Conservation (phyloP, 495 filamentous ascomycete genomes). For the Barbatosphaeria neglecta region DNA sequence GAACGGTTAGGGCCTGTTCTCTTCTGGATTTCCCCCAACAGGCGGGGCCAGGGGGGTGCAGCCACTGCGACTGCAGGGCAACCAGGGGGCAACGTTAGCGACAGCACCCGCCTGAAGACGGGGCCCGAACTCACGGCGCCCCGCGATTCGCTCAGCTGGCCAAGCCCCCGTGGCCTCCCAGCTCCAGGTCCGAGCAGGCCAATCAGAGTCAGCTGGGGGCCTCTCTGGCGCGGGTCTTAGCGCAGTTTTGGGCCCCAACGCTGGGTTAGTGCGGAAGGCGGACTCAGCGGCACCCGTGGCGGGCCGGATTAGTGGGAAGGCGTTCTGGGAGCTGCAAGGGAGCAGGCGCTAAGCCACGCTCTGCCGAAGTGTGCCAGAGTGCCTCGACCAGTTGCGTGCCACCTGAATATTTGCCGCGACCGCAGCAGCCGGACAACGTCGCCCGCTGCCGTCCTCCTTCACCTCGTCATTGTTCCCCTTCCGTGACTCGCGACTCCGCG, state of each 20-base stretch:
- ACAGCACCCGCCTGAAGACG: no score
- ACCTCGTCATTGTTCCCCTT: background rate
- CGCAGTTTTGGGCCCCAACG: no score
- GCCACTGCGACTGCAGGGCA: no score
- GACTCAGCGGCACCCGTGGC: background rate
- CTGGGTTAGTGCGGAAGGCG: background rate
- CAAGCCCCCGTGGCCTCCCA: background rate
- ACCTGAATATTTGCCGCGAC: background rate
- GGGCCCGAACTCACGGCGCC: no score
- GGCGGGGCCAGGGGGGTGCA: no score
- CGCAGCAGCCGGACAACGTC: no score
- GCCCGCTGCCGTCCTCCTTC: no score
- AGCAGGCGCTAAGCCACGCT: background rate
- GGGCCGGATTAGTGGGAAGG: background rate
- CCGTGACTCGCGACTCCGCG: background rate
- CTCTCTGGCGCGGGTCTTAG: background rate
- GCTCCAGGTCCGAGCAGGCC: no score
- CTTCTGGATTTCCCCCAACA: no score
- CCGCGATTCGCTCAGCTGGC: background rate
- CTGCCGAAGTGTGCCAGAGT: background rate
- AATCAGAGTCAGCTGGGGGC: background rate
- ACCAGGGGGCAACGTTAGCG: no score
- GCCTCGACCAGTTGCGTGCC: background rate
- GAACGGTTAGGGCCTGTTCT: no score
- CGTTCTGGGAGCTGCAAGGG: background rate